These are phyloP conservation scores for Termitomyces sp. DNA, from an alignment of 768 basidiomycete species.

Conservation along the genomic window DNA sequence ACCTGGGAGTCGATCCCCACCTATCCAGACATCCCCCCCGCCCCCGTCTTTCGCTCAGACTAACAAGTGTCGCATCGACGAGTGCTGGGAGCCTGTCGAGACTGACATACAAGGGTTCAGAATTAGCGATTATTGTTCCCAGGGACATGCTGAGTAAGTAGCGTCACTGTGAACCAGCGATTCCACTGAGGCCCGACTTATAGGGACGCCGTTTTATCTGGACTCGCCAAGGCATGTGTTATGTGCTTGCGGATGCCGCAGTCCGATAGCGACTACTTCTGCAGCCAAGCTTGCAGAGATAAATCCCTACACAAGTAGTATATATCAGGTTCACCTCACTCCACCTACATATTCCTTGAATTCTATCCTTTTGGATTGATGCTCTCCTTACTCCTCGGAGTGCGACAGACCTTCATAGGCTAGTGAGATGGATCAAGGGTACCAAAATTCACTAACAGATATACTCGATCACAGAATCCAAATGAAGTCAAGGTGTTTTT, in stretches of 20 bases:
- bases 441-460: background rate
- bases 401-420: background rate
- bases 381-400: background rate
- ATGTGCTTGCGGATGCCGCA: constrained; percentile 61
- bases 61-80: constrained; percentile 44
- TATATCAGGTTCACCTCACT: background rate
- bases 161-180: constrained; percentile 1
- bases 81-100: constrained; percentile 52
- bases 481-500: too few species aligned
- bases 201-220: constrained; percentile 54
- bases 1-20: constrained; percentile 10
- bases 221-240: constrained; percentile 50
- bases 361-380: background rate
- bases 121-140: constrained; percentile 52
- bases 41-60: constrained; percentile 12
- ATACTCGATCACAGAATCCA: background rate
- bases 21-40: background rate
- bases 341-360: background rate
- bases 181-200: background rate
- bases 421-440: background rate
- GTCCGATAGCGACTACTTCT: constrained; percentile 57
- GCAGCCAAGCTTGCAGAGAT: constrained; percentile 50
- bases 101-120: constrained; percentile 46
- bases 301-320: constrained; percentile 48
- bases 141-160: constrained; percentile 58